Percentiles rank a stretch among this genome's conserved stretches.
These are phyloP conservation scores for Penicillium coffeae DNA, from an alignment of 495 filamentous ascomycete genomes.

Conservation along the genomic window DNA sequence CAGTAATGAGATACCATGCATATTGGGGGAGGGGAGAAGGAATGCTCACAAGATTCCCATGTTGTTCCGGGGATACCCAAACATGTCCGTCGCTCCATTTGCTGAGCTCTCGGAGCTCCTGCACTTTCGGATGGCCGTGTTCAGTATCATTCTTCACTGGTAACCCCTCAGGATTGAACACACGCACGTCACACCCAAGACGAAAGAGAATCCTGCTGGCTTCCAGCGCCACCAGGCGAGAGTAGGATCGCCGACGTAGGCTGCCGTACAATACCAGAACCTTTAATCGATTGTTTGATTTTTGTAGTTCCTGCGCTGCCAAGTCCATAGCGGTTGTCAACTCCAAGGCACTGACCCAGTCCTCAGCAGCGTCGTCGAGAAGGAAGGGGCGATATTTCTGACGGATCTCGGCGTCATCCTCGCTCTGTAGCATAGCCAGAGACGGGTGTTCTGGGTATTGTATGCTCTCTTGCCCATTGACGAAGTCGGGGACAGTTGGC, in stretches of 20 bases:
- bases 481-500: slow-evolving; percentile 2
- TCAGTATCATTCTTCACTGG: slow-evolving; percentile 63
- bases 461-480: slow-evolving; percentile 2
- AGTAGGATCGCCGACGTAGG: slow-evolving; percentile 58
- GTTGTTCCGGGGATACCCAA: slow-evolving; percentile 68
- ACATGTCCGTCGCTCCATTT: slow-evolving; percentile 68
- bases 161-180: slow-evolving; percentile 58
- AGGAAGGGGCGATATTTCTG: slow-evolving; percentile 59
- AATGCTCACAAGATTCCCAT: slow-evolving; percentile 57
- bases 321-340: slow-evolving; percentile 52
- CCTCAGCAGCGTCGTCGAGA: slow-evolving; percentile 30
- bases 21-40: background rate
- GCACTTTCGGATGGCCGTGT: slow-evolving; percentile 57
- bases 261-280: slow-evolving; percentile 64
- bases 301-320: slow-evolving; percentile 41
- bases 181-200: slow-evolving; percentile 64
- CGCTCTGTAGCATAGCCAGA: slow-evolving; percentile 38
- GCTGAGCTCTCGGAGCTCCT: slow-evolving; percentile 61
- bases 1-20: slow-evolving; percentile 3
- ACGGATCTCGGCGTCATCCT: slow-evolving; percentile 48
- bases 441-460: slow-evolving; percentile 12
- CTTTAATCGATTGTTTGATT: slow-evolving; percentile 47
- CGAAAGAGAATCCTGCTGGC: slow-evolving; percentile 59
- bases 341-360: slow-evolving; percentile 58
- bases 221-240: slow-evolving; percentile 58